Conservation (phyloP, 2,329 filamentous ascomycete genomes). For the Pestalotiopsis sp. region DNA sequence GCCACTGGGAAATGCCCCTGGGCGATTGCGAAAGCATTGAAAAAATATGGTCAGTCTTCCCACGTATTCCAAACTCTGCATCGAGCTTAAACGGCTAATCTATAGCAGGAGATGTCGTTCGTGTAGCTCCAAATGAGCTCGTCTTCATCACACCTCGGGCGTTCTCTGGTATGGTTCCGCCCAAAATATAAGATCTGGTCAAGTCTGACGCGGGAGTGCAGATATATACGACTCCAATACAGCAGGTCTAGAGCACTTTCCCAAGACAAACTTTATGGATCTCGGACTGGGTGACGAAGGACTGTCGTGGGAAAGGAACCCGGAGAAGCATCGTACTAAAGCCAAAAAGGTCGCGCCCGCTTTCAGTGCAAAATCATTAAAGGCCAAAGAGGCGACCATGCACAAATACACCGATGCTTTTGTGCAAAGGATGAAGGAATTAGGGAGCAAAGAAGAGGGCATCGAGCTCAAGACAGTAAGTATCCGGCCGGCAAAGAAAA, state of each 20-base stretch:
- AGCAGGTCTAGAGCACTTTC: not conserved
- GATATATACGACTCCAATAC: not conserved
- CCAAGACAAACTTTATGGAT: not conserved
- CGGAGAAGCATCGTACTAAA: constrained; percentile 12
- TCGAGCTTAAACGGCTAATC: not conserved
- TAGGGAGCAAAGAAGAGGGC: constrained; percentile 9
- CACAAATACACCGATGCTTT: constrained; percentile 20
- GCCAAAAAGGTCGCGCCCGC: constrained; percentile 21
- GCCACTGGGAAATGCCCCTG: not conserved
- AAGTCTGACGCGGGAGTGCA: not conserved
- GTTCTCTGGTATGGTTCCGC: constrained; percentile 2
- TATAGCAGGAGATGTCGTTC: constrained; percentile 16
- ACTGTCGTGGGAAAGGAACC: not conserved
- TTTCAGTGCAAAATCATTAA: constrained; percentile 19
- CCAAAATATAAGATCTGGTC: not conserved
- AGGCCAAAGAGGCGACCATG: constrained; percentile 19
- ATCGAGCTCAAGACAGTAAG: not conserved
- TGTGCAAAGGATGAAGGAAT: constrained; percentile 18
- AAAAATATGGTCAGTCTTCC: not conserved
- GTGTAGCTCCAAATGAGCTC: constrained; percentile 19
- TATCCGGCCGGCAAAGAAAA: not conserved
- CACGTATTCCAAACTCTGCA: not conserved
- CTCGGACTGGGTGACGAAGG: not conserved
- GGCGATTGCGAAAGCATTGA: not conserved
- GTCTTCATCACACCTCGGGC: constrained; percentile 15